These are phyloP conservation scores for Echria macrotheca DNA, from an alignment of 495 filamentous ascomycete species.

Conservation along the genomic window DNA sequence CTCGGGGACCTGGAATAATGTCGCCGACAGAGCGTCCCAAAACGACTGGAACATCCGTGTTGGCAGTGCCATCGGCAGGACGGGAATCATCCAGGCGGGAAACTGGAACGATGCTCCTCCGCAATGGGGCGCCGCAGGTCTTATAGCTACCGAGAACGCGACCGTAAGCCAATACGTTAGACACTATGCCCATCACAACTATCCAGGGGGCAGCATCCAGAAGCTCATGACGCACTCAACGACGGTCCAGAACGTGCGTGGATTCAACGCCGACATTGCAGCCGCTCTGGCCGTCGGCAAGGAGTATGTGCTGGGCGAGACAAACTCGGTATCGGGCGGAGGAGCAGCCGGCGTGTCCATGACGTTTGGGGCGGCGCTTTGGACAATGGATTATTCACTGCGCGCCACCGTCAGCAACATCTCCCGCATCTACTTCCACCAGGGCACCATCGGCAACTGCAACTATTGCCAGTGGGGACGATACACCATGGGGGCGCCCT, in stretches of 20 bases:
- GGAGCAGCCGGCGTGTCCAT: conserved; percentile 49
- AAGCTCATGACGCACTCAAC: conserved; percentile 49
- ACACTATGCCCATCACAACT: conserved; percentile 55
- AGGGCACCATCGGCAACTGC: conserved; percentile 56
- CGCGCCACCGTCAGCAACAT: conserved; percentile 41
- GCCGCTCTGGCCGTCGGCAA: conserved; percentile 42
- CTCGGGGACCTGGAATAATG: conserved; percentile 47
- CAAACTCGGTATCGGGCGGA: conserved; percentile 49
- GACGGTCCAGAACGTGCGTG: conserved; percentile 33
- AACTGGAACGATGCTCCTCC: conserved; percentile 52
- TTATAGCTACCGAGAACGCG: conserved; percentile 44
- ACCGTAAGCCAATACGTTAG: conserved; percentile 46
- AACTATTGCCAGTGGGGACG: conserved; percentile 59
- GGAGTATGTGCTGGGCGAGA: conserved; percentile 55
- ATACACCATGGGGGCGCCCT: conserved; percentile 51
- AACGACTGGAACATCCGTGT: conserved; percentile 50
- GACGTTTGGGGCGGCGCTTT: conserved; percentile 53
- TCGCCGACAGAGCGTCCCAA: conserved; percentile 49
- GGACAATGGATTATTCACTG: conserved; percentile 57
- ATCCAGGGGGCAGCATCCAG: conserved; percentile 47
- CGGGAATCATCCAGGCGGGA: conserved; percentile 50
- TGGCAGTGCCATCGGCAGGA: conserved; percentile 40
- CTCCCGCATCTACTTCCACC: conserved; percentile 55
- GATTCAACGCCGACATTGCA: conserved; percentile 46
- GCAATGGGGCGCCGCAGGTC: conserved; percentile 44